These are phyloP conservation scores for Hypomontagnella submonticulosa DNA, from an alignment of 495 filamentous ascomycete genomes.

Conservation along the genomic window DNA sequence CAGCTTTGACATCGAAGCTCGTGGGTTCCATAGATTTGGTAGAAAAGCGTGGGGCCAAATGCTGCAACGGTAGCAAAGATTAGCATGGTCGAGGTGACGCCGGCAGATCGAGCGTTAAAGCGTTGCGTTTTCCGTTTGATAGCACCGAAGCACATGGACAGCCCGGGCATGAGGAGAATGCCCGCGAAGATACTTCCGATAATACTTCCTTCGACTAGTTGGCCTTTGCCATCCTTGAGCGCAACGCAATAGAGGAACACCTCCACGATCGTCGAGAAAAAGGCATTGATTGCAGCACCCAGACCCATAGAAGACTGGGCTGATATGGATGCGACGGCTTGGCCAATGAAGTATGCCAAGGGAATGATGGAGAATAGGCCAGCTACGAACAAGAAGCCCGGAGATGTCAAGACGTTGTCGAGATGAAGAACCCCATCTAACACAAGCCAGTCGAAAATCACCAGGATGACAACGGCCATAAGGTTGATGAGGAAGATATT, in stretches of 20 bases:
- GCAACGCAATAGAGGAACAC: constrained; percentile 98
- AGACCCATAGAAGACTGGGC: constrained; percentile 99
- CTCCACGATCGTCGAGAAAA: constrained; percentile 98
- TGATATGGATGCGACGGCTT: constrained; percentile 98
- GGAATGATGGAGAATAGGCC: constrained; percentile 93
- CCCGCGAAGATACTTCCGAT: constrained; percentile 98
- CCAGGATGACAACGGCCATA: constrained; percentile 87
- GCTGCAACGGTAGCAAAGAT: constrained; percentile 96
- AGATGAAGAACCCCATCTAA: constrained; percentile 73
- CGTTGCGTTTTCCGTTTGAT: constrained; percentile 98
- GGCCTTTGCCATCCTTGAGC: constrained; percentile 89
- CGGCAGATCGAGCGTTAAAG: constrained; percentile 97
- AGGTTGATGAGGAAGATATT: constrained; percentile 99
- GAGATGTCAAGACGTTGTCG: constrained; percentile 75
- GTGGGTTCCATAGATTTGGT: constrained; percentile 98
- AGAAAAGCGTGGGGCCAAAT: constrained; percentile 98
- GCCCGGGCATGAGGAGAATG: constrained; percentile 92
- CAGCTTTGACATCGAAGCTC: constrained; percentile 91
- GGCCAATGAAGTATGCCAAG: constrained; percentile 98
- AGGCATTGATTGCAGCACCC: constrained; percentile 96
- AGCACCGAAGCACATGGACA: constrained; percentile 99
- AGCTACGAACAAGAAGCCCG: constrained; percentile 85
- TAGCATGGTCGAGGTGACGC: constrained; percentile 98
- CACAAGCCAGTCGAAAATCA: constrained; percentile 90
- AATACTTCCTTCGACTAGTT: constrained; percentile 94